Evolutionary conservation across 2,329 filamentous ascomycete species (phyloP).

Genomic region (Cercospora sesami): DNA sequence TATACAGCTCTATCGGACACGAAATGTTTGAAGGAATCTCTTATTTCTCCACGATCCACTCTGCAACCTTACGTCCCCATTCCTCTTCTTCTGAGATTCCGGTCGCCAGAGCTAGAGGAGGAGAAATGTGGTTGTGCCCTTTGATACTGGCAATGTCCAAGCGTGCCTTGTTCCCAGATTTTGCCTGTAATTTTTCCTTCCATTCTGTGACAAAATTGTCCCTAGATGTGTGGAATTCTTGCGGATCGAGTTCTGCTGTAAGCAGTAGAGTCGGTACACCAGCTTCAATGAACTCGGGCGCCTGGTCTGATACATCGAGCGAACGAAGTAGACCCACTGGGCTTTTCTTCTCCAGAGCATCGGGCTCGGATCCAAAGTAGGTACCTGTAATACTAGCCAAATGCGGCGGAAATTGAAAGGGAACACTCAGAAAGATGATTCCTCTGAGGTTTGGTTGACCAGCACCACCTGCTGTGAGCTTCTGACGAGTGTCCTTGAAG

Average conservation of each 20-base stretch:
- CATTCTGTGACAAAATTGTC: neutral
- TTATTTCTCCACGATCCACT: neutral
- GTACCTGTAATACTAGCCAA: neutral
- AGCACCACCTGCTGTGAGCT: neutral
- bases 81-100: neutral
- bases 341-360: neutral
- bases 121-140: neutral
- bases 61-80: neutral
- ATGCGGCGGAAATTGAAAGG: neutral
- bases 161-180: neutral
- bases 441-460: neutral
- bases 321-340: neutral
- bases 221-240: neutral
- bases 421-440: neutral
- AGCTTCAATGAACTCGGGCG: neutral
- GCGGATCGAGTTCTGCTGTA: neutral
- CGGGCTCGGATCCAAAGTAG: neutral
- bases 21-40: neutral
- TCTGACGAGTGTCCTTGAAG: neutral
- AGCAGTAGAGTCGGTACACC: neutral
- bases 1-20: neutral
- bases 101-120: neutral
- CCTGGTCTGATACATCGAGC: neutral
- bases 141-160: neutral
- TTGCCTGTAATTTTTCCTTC: neutral